Evolutionary conservation across 148 eudicot species (phyloP).

Genomic region (Selenicereus undatus): DNA sequence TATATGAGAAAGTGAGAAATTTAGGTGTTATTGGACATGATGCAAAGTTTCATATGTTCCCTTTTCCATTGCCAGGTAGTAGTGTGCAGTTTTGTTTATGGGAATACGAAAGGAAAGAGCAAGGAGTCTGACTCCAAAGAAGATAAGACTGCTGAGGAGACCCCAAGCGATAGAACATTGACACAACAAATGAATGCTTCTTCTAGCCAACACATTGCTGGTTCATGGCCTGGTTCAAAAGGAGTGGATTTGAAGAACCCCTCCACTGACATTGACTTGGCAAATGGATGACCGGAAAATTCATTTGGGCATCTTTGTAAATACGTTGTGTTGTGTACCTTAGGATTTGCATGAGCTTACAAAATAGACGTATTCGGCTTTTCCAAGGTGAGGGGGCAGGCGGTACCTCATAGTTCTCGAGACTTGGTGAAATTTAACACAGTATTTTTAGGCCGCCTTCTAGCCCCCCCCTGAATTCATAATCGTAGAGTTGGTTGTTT

Average conservation of each 20-base stretch:
- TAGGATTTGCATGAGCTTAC: conserved; percentile 22
- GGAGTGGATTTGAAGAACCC: conserved; percentile 30
- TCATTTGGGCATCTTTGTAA: conserved; percentile 24
- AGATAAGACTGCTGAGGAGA: conserved; percentile 22
- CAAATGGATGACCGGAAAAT: conserved; percentile 26
- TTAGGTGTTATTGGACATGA: background rate
- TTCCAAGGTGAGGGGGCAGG: background rate
- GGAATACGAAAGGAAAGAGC: conserved; percentile 46
- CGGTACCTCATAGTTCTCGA: background rate
- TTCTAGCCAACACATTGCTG: background rate
- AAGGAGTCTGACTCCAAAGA: conserved; percentile 33
- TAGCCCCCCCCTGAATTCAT: conserved; percentile 13
- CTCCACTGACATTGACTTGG: conserved; percentile 41
- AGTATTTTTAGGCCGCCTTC: background rate
- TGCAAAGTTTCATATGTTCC: background rate
- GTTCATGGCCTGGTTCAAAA: conserved; percentile 32
- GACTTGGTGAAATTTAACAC: background rate
- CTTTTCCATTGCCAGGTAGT: conserved; percentile 49
- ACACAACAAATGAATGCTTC: background rate
- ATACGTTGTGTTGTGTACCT: conserved; percentile 37
- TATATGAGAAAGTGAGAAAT: background rate
- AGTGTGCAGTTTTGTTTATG: conserved; percentile 78
- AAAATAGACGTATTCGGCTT: background rate
- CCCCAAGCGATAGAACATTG: background rate
- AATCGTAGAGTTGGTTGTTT: conserved; percentile 16